Conservation (phyloP, 2,329 filamentous ascomycete species). For the Onygenales sp. region DNA sequence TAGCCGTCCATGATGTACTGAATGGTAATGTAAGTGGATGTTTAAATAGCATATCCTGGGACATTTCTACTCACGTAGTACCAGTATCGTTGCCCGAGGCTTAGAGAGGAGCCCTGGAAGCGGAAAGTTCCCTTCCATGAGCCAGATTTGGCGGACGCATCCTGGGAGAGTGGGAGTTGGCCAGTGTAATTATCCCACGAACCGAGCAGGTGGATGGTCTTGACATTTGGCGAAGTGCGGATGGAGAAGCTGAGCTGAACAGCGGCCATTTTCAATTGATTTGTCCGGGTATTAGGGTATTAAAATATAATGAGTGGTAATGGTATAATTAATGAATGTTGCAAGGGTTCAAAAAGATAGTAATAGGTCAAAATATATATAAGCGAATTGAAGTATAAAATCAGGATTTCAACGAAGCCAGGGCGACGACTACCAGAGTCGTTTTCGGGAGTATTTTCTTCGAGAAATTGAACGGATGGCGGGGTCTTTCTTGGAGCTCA, state of each 20-base stretch:
- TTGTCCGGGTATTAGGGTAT: conserved; percentile 7
- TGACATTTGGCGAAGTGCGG: conserved; percentile 90
- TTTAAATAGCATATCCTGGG: neutral
- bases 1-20: conserved; percentile 97
- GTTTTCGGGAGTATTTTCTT: neutral
- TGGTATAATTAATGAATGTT: conserved; percentile 1
- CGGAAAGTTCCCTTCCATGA: conserved; percentile 95
- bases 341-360: neutral
- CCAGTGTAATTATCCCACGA: conserved; percentile 97
- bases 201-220: conserved; percentile 93
- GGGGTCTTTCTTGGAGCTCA: neutral
- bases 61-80: conserved; percentile 60
- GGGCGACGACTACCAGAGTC: conserved; percentile 1
- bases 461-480: conserved; percentile 1
- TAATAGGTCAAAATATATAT: neutral
- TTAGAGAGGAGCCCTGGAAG: conserved; percentile 79
- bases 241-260: conserved; percentile 93
- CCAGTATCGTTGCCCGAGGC: conserved; percentile 92
- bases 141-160: conserved; percentile 73
- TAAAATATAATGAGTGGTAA: neutral
- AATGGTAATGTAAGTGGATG: conserved; percentile 9
- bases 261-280: conserved; percentile 60
- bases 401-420: neutral
- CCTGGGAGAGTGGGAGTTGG: conserved; percentile 89
- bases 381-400: neutral